Evolutionary conservation across 2,329 filamentous ascomycete species (phyloP).

Genomic region (Curvularia sp.): DNA sequence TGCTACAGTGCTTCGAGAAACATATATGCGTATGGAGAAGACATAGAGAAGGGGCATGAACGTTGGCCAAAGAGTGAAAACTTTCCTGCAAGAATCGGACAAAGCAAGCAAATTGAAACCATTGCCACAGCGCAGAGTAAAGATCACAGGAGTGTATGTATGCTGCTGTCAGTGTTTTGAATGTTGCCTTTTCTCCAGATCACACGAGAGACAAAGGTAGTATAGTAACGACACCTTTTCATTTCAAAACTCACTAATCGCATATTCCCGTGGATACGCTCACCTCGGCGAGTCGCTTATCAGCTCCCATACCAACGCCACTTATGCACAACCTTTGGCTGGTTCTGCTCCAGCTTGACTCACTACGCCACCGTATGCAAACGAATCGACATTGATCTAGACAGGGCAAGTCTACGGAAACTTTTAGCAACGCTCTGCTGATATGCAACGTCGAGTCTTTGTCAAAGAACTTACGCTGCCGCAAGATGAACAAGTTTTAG

Average conservation of each 20-base stretch:
- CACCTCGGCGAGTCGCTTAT: background rate
- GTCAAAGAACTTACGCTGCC: constrained; percentile 38
- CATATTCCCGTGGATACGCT: no score
- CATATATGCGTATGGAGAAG: no score
- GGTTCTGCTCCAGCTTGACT: constrained; percentile 3
- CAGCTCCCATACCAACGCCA: background rate
- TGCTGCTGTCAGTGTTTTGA: background rate
- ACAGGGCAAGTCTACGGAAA: constrained; percentile 34
- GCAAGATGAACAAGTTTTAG: constrained; percentile 50
- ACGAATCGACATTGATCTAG: constrained; percentile 12
- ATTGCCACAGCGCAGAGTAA: no score
- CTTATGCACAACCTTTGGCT: background rate
- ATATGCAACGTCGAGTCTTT: background rate
- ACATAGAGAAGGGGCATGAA: no score
- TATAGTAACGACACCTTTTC: background rate
- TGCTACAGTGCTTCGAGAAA: background rate
- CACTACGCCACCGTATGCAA: constrained; percentile 7
- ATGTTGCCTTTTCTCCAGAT: background rate
- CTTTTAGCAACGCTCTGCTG: background rate
- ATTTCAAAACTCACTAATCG: constrained; percentile 6
- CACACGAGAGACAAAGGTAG: background rate
- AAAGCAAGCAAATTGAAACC: no score
- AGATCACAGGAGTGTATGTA: background rate
- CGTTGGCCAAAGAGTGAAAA: no score
- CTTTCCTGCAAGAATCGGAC: no score